These are phyloP conservation scores for Hypoxylon trugodes DNA, from an alignment of 495 filamentous ascomycete species.

Conservation along the genomic window DNA sequence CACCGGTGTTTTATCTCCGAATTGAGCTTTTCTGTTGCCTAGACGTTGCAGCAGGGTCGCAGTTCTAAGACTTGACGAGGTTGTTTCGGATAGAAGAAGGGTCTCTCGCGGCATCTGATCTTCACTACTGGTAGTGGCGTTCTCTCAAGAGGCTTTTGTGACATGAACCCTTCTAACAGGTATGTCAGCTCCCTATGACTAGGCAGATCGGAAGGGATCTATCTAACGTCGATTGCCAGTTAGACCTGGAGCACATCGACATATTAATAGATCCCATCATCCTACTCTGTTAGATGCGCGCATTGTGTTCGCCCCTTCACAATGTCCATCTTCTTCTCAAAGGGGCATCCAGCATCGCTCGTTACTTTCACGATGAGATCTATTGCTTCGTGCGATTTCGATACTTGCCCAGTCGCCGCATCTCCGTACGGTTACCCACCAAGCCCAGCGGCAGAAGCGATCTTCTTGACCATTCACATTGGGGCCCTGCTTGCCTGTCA, in stretches of 20 bases:
- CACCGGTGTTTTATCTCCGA: not conserved
- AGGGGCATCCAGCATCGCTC: not conserved
- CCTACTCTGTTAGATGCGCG: not conserved
- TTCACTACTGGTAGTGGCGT: not conserved
- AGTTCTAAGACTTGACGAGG: conserved; percentile 1
- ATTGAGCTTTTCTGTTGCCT: not conserved
- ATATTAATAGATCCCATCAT: conserved; percentile 4
- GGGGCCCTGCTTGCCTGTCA: conserved; percentile 25
- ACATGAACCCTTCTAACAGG: not conserved
- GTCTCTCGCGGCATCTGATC: not conserved
- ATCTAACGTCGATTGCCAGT: not conserved
- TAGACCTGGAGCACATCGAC: not conserved
- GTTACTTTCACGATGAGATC: conserved; percentile 22
- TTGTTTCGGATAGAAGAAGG: conserved; percentile 36
- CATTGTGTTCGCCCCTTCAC: conserved; percentile 4
- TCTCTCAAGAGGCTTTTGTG: conserved; percentile 6
- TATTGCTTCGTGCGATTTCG: conserved; percentile 31
- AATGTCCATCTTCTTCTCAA: conserved; percentile 12
- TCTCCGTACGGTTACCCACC: conserved; percentile 37
- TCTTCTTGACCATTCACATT: conserved; percentile 32
- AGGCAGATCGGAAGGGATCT: conserved; percentile 5
- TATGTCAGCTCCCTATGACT: conserved; percentile 4
- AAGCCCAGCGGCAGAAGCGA: conserved; percentile 22
- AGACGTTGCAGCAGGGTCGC: conserved; percentile 23
- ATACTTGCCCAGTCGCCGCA: conserved; percentile 27